These are phyloP conservation scores for Pseudocercospora fijiensis DNA, from an alignment of 2,329 filamentous ascomycete species.

Conservation along the genomic window DNA sequence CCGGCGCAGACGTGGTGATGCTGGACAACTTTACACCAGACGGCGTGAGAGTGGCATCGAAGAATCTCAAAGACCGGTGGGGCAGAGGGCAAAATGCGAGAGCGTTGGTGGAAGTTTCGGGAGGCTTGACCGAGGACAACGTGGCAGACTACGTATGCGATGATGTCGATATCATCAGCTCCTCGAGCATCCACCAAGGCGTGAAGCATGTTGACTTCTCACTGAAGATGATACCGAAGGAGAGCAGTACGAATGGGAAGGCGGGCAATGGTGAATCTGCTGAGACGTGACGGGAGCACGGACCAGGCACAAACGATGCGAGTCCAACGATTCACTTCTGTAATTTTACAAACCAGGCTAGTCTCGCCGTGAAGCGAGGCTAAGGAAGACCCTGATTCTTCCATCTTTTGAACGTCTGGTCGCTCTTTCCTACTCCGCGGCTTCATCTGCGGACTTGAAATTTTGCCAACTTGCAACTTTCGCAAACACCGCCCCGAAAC, in stretches of 20 bases:
- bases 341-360: constrained; percentile 5
- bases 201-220: constrained; percentile 94
- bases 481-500: not conserved
- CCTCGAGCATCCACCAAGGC: constrained; percentile 94
- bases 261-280: constrained; percentile 27
- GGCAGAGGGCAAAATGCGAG: constrained; percentile 59
- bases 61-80: constrained; percentile 76
- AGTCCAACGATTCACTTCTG: constrained; percentile 8
- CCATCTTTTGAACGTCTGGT: not conserved
- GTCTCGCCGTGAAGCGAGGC: constrained; percentile 2
- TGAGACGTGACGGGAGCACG: constrained; percentile 20
- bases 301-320: not conserved
- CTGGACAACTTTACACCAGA: constrained; percentile 89
- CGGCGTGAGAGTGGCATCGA: constrained; percentile 72
- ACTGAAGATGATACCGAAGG: constrained; percentile 70
- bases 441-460: not conserved
- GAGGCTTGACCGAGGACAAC: constrained; percentile 82
- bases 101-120: constrained; percentile 83
- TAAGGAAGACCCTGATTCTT: not conserved
- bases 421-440: not conserved
- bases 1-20: constrained; percentile 95
- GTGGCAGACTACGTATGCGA: constrained; percentile 72
- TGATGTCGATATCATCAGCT: constrained; percentile 94
- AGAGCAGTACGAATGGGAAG: constrained; percentile 25
- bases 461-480: not conserved